These are phyloP conservation scores for Pterulicium gracile DNA, from an alignment of 1,284 basidiomycete species.

Conservation along the genomic window DNA sequence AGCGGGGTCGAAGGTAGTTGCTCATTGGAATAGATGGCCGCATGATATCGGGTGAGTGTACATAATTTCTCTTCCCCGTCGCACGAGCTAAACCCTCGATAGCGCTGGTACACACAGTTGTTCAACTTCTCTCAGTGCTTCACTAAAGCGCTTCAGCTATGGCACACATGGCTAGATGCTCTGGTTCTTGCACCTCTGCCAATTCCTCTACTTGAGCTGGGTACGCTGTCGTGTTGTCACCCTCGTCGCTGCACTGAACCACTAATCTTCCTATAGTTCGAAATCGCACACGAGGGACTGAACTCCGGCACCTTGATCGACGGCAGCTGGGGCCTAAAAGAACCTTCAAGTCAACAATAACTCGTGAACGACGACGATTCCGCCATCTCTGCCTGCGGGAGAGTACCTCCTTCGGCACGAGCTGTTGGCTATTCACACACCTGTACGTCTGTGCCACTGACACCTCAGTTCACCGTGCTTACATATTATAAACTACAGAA, in stretches of 20 bases:
- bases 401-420: constrained; percentile 28
- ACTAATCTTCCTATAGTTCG: constrained; percentile 25
- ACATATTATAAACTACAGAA: neutral
- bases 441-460: neutral
- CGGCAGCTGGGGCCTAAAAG: constrained; percentile 22
- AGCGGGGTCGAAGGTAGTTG: constrained; percentile 29
- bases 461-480: neutral
- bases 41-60: constrained; percentile 14
- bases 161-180: constrained; percentile 26
- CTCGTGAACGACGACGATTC: constrained; percentile 27
- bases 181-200: constrained; percentile 22
- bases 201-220: constrained; percentile 23
- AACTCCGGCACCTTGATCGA: constrained; percentile 23
- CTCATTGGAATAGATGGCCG: constrained; percentile 30
- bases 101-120: too few relatives aligned
- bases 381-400: constrained; percentile 21
- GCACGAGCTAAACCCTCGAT: constrained; percentile 5
- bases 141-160: constrained; percentile 21
- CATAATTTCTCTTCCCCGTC: neutral
- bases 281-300: constrained; percentile 26
- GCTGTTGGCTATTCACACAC: constrained; percentile 21
- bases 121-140: too few relatives aligned
- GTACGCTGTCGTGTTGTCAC: constrained; percentile 12
- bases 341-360: constrained; percentile 24
- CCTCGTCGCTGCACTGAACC: neutral